These are phyloP conservation scores for Tuber brumale DNA, from an alignment of 495 filamentous ascomycete species.

Conservation along the genomic window DNA sequence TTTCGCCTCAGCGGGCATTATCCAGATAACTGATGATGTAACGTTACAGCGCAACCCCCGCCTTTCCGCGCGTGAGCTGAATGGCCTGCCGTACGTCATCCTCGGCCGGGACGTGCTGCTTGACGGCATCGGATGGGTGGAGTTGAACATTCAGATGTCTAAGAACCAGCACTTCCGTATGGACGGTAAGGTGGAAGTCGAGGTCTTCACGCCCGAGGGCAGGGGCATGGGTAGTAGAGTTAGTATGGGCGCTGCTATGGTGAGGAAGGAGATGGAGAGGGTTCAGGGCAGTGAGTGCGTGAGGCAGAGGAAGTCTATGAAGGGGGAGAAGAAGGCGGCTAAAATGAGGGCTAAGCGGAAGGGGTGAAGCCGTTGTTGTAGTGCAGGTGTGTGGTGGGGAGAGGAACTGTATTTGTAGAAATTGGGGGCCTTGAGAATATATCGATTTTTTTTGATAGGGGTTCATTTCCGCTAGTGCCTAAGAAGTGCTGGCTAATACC, in stretches of 20 bases:
- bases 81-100: slow-evolving; percentile 67
- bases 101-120: slow-evolving; percentile 77
- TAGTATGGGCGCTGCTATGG: slow-evolving; percentile 67
- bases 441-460: not conserved
- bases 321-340: slow-evolving; percentile 50
- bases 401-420: not conserved
- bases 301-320: slow-evolving; percentile 53
- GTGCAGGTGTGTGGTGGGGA: not conserved
- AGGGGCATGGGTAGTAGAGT: slow-evolving; percentile 60
- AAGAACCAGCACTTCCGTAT: slow-evolving; percentile 38
- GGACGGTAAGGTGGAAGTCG: slow-evolving; percentile 48
- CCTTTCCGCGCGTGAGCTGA: slow-evolving; percentile 49
- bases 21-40: slow-evolving; percentile 70
- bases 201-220: slow-evolving; percentile 79
- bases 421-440: not conserved
- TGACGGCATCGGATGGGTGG: slow-evolving; percentile 88
- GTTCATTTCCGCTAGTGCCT: not conserved
- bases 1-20: slow-evolving; percentile 60
- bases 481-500: not conserved
- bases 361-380: slow-evolving; percentile 14
- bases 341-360: slow-evolving; percentile 43
- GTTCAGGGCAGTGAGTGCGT: slow-evolving; percentile 27
- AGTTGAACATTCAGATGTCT: slow-evolving; percentile 74
- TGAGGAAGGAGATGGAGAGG: slow-evolving; percentile 31
- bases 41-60: slow-evolving; percentile 63